Evolutionary conservation across 139 green algal genomes (phyloP).

Genomic region (Volvox africanus): DNA sequence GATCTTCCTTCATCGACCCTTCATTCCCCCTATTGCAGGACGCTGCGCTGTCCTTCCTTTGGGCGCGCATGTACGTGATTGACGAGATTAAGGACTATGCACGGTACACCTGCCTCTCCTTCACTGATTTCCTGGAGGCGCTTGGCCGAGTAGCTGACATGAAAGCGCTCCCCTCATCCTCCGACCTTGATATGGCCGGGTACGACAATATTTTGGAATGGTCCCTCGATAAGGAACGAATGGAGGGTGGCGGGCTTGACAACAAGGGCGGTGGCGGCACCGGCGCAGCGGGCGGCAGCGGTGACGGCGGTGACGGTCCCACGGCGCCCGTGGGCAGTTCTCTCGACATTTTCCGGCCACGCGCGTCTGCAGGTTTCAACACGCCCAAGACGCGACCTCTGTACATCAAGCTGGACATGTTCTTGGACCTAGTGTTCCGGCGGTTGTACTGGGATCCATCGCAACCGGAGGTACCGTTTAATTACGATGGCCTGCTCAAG

Average conservation of each 20-base stretch:
- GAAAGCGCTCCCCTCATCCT: slow-evolving; percentile 73
- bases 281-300: neutral
- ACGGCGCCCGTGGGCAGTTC: neutral
- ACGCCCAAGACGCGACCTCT: slow-evolving; percentile 69
- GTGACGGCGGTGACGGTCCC: neutral
- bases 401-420: slow-evolving; percentile 79
- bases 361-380: slow-evolving; percentile 50
- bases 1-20: neutral
- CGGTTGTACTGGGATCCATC: slow-evolving; percentile 75
- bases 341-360: slow-evolving; percentile 60
- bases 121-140: slow-evolving; percentile 83
- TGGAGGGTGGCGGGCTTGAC: slow-evolving; percentile 49
- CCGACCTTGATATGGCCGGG: slow-evolving; percentile 66
- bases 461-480: slow-evolving; percentile 72
- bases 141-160: slow-evolving; percentile 77
- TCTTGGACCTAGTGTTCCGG: slow-evolving; percentile 83
- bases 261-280: neutral
- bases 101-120: slow-evolving; percentile 72
- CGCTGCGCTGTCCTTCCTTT: slow-evolving; percentile 74
- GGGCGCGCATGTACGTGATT: slow-evolving; percentile 78
- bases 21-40: slow-evolving; percentile 53
- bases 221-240: slow-evolving; percentile 72
- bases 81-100: slow-evolving; percentile 88
- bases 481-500: slow-evolving; percentile 72
- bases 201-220: slow-evolving; percentile 79